Evolutionary conservation across 495 filamentous ascomycete species (phyloP).

Genomic region (Cairneyella variabilis): DNA sequence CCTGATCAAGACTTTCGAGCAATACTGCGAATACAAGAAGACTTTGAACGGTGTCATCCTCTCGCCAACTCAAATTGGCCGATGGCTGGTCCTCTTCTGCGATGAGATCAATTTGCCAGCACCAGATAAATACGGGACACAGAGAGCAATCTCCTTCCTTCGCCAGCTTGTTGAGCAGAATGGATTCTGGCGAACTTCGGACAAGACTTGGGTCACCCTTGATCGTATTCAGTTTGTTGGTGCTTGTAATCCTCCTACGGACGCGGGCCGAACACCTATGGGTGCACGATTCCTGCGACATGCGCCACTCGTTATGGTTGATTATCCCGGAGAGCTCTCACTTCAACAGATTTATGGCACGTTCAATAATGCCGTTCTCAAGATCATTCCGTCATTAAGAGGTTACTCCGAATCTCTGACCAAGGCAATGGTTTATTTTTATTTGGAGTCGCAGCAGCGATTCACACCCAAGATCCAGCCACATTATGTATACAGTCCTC

Average conservation of each 20-base stretch:
- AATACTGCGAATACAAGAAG: constrained; percentile 99
- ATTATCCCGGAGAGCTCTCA: constrained; percentile 94
- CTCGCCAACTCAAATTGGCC: constrained; percentile 91
- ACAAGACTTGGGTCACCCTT: constrained; percentile 96
- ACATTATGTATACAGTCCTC: constrained; percentile 98
- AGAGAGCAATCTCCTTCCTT: constrained; percentile 94
- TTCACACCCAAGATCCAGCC: constrained; percentile 97
- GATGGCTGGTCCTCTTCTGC: constrained; percentile 98
- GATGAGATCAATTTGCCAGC: constrained; percentile 99
- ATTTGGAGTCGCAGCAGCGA: constrained; percentile 84
- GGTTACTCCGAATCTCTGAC: constrained; percentile 93
- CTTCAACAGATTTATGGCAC: constrained; percentile 97
- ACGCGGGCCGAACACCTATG: constrained; percentile 93
- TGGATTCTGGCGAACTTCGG: constrained; percentile 95
- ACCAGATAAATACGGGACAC: constrained; percentile 95
- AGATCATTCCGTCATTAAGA: constrained; percentile 92
- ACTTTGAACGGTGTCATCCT: constrained; percentile 94
- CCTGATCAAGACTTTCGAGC: constrained; percentile 97
- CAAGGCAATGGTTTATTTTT: constrained; percentile 97
- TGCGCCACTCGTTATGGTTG: constrained; percentile 96
- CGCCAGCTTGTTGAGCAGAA: constrained; percentile 97
- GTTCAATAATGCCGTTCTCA: constrained; percentile 93
- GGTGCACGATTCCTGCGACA: constrained; percentile 90
- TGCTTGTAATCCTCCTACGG: constrained; percentile 98
- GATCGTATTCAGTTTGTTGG: constrained; percentile 99